Evolutionary conservation across 2,329 filamentous ascomycete species (phyloP), one percentile per base, ranked within the genome.

Genomic region (Fusarium xyrophilum): DNA sequence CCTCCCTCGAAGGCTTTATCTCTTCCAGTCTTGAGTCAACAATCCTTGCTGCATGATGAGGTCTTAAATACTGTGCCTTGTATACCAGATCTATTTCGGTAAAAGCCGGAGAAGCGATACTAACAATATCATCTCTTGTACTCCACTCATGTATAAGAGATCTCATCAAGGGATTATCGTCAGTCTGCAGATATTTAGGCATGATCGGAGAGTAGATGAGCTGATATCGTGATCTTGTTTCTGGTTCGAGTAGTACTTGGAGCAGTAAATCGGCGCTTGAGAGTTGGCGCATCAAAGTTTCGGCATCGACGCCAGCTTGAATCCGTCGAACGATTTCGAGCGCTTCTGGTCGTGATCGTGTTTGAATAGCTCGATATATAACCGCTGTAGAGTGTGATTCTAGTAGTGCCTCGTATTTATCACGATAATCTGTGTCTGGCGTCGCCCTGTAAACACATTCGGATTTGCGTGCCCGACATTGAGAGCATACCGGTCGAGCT

Each of bases 131-230:
- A 15, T 60, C 44, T 17, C 15, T 53, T 2, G 42, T 25, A 1
- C 47, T 52, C 50, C 51, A 60, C 10, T 67, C 62, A 19, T 66
- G 58, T 14, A 57, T 39, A 0, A 66, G 33, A 13, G 64, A 67
- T 14, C 23, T 27, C 35, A 67, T 39, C 19, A 47, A 67, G 3
- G 57, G 57, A 2, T 67, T 67, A 0, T 33, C 30, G 0, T 35
- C 21, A 4, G 51, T 46, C 30, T 66, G 62, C 0, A 67, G 47
- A 25, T 43, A 66, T 0, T 8, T 7, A 1, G 64, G 64, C 62
- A 67, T 66, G 0, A 58, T 33, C 0, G 52, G 46, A 0, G 42
- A 50, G 10, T 57, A 58, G 4, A 53, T 43, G 3, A 67, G 66
- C 7, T 55, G 27, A 11, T 65, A 65, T 5, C 63, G 28, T 0